Evolutionary conservation across 2,329 filamentous ascomycete species (phyloP), one percentile per base, ranked within the genome.

Genomic region (Dothistroma pini): DNA sequence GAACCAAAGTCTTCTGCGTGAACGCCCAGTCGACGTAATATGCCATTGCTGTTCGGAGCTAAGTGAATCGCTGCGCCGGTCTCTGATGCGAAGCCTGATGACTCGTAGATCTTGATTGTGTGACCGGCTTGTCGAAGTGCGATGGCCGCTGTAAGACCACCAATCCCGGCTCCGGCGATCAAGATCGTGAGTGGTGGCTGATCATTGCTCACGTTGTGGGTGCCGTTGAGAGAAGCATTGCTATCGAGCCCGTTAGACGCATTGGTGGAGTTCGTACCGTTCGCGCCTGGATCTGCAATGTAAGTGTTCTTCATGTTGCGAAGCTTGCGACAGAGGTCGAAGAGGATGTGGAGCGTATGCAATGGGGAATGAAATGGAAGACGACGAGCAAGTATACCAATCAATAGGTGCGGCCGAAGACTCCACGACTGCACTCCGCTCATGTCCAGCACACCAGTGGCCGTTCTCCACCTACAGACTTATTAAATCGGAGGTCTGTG

Each of bases 31-130:
- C 78, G 72, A 11, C 73, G 71, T 4, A 89, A 74, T 2, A 88
- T 72, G 0, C 83, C 83, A 70, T 86, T 86, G 2, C 80, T 76
- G 66, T 89, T 89, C 0, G 86, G 84, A 0, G 83, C 80, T 4
- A 88, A 70, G 67, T 88, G 84, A n/a, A 88, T 79, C 0, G 85
- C 85, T 2, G 86, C 85, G 0, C 85, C 86, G 0, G 79, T 74
- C 70, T 87, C 85, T 55, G 76, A 80, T 16, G 81, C 80, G 29
- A 61, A 59, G 22, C 75, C 75, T 0, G 84, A 86, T 68, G 84
- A 80, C 65, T 87, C 84, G 54, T 79, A 82, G 0, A 86, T 61
- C 54, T 74, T 68, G 34, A 84, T 80, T 10, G 74, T 63, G 63
- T 85, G 83, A 1, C 83, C 83, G 50, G 81, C 76, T 59, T 80